Evolutionary conservation across 495 filamentous ascomycete genomes (phyloP), one percentile per base, ranked within the genome.

Genomic region (Cercophora scortea): DNA sequence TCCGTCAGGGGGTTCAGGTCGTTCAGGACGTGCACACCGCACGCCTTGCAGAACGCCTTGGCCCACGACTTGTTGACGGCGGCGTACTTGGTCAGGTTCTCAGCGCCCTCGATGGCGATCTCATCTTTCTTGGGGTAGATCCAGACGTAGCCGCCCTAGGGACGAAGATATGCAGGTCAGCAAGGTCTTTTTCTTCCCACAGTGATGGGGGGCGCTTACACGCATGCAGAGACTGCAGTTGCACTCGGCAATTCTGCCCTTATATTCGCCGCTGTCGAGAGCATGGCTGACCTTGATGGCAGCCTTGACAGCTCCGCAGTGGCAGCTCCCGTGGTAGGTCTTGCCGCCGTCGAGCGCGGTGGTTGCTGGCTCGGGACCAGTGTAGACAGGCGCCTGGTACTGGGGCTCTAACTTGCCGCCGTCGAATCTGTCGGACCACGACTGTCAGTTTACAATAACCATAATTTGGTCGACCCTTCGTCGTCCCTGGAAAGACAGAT

Each of bases 311-410:
- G 64, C 72, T 18, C 77, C 76, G 56, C 77, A 80, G 55, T 79
- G 77, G 61, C 77, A 80, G 58, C 70, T 70, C 7, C 76, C 76
- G 32, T 65, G 68, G 51, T 78, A 77, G 3, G 70, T 34, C 51
- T 68, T 70, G 9, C 55, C 68, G 25, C 62, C 61, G 9, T 72
- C 68, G 46, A 69, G 54, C 9, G 52, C 62, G 7, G 60, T 60
- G 2, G 61, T 50, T 25, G 25, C 25, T 16, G 76, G 76, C 32
- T 71, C 61, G 4, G 65, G 50, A 7, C 75, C 76, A 12, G 58
- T 65, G 58, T 65, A 76, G 1, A 48, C 45, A 4, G 70, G 55
- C 4, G 63, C 40, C 1, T 62, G 49, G 58, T 76, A 74, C 8
- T 52, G 40, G 1, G 60, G 47, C 6, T 58, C 57, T 32, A 57